Percentiles rank a stretch among this genome's conserved stretches.
Conservation (phyloP, 1,284 basidiomycete genomes). For the Bondarzewia mesenterica region DNA sequence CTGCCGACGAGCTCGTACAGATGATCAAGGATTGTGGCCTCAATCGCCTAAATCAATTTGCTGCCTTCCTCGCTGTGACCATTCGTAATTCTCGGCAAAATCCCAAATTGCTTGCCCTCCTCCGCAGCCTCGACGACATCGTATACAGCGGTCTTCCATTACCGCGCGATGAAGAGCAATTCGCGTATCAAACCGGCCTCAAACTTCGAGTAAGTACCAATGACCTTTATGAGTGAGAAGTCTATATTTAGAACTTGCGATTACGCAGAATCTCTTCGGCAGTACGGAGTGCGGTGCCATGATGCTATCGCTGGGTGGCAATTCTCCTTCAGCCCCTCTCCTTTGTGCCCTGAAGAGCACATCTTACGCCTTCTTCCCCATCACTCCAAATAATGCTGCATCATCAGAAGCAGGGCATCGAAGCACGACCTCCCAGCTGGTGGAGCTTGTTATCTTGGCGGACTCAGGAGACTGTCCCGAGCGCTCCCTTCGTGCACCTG, state of each 20-base stretch:
- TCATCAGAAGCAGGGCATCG: slow-evolving; percentile 36
- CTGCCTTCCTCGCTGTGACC: slow-evolving; percentile 54
- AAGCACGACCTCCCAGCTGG: slow-evolving; percentile 39
- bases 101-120: slow-evolving; percentile 48
- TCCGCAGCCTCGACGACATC: slow-evolving; percentile 51
- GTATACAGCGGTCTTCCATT: slow-evolving; percentile 55
- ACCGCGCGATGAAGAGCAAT: slow-evolving; percentile 56
- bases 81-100: slow-evolving; percentile 52
- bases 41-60: slow-evolving; percentile 65
- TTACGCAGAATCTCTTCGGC: slow-evolving; percentile 56
- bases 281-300: slow-evolving; percentile 66
- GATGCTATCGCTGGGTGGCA: slow-evolving; percentile 43
- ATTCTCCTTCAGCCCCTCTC: slow-evolving; percentile 34
- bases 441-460: slow-evolving; percentile 57
- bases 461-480: slow-evolving; percentile 63
- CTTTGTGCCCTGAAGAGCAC: slow-evolving; percentile 48
- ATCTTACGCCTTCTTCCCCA: slow-evolving; percentile 51
- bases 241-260: slow-evolving; percentile 7
- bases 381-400: slow-evolving; percentile 23
- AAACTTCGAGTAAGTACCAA: slow-evolving; percentile 37
- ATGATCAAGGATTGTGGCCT: slow-evolving; percentile 62
- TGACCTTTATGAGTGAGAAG: slow-evolving; percentile 8
- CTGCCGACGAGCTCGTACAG: slow-evolving; percentile 58
- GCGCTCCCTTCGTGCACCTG: slow-evolving; percentile 41
- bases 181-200: slow-evolving; percentile 48